Evolutionary conservation across 2,329 filamentous ascomycete species (phyloP), one percentile per base, ranked within the genome.

Genomic region (Arthrobotrys conoides): DNA sequence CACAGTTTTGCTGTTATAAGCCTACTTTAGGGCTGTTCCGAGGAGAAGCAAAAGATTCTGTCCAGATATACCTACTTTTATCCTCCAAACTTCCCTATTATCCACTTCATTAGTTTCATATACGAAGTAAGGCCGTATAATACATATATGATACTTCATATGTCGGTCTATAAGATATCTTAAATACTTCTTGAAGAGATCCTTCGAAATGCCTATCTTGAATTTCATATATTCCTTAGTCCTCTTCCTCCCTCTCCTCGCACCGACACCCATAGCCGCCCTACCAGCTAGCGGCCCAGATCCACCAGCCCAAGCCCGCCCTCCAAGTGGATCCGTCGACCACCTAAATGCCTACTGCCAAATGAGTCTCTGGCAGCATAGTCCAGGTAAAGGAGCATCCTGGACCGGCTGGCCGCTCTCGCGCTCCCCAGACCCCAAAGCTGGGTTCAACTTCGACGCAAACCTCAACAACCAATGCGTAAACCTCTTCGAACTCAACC

Each of bases 401-500:
- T 70, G 66, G 66, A 33, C 20, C 30, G 66, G 66, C 41, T 30
- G 16, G 10, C 51, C 53, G 1, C 48, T 68, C 36, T 24, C 9
- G 14, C 18, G 16, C 49, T 46, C 30, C 20, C 6, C 9, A 6
- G 27, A 61, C 20, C 22, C 20, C 8, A 48, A 38, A 24, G 36
- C 30, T 22, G 24, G n/a, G 2, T 59, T 70, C 48, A 59, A 59
- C n/a, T 22, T 38, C 53, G 53, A 59, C 53, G 30, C 2, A 36
- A 22, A 38, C 30, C 53, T 59, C 53, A 61, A 70, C 41, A 61
- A 70, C n/a, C 16, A 46, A 33, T 71, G 67, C 57, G 30, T 53
- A 1, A 71, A 71, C 55, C 5, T 71, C 27, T 44, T 51, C 30
- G 67, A 71, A 48, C 16, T 71, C 20, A 36, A 63, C 9, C 14